Base-by-base conservation (phyloP, 208 protist species). In the Leishmania tropica region DNA sequence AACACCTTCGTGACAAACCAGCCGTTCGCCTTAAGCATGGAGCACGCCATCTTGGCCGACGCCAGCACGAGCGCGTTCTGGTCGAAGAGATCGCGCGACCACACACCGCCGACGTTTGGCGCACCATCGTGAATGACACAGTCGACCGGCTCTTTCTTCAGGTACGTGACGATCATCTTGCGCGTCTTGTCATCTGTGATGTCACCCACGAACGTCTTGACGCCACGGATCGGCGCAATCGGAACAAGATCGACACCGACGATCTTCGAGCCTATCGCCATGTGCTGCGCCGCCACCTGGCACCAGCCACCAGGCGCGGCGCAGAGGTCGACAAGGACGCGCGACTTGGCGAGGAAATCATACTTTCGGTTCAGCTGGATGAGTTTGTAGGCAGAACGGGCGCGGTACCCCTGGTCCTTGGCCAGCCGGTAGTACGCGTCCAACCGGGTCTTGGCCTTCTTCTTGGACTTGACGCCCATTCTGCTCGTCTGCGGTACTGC, bases 1-100 rank as follows among this genome's bases (percentile, higher is more conserved):
- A 99, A 99, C 15, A 99, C 98, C 93, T 99, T 99, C n/a, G 99
- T 99, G 0, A 99, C 96, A 87, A 99, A 99, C 90, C 90, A 97
- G 60, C 98, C 98, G 47, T 90, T 92, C 24, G 90, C 81, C 42
- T 87, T 86, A 65, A 99, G 89, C 85, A 99, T 98, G 76, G 99
- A 89, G 62, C 94, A 97, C 19, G 99, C 98, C 86, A 99, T 97
- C 88, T 99, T 99, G 6, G 98, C 87, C 35, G 99, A 93, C 45
- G 96, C 83, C 19, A 99, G 92, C 62, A 98, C 96, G 8, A 99
- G 94, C 19, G 99, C 96, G 77, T 94, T 96, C 88, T 99, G 99
- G 74, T 94, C 93, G 90, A 98, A 99, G n/a, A 99, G 95, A 94
- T 99, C 99, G 75, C 99, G 94, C 24, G 95, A 90, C 99, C 99